phyloP scores from a whole-genome alignment of 495 filamentous ascomycete species.

The Aspergillus affinis region DNA sequence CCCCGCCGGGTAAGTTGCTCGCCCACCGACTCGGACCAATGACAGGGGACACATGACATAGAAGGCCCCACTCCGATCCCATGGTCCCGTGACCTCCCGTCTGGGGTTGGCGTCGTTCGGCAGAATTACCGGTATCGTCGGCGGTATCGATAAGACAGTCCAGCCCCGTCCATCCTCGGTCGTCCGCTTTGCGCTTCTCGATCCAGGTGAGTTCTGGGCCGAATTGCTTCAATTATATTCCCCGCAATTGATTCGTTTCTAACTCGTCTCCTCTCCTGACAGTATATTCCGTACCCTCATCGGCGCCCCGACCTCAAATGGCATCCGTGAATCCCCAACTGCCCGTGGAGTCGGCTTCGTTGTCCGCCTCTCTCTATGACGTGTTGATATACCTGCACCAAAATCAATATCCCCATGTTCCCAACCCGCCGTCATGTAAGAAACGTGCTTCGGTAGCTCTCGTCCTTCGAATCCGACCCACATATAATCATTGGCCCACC shows the following conservation, averaged over 20 bases:
- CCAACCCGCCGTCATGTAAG: constrained; percentile 59
- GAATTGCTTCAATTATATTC: background rate
- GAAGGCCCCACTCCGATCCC: too few species aligned
- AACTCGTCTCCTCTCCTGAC: background rate
- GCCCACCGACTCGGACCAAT: background rate
- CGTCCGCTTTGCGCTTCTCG: too few species aligned
- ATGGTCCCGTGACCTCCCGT: too few species aligned
- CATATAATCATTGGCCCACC: constrained; percentile 55
- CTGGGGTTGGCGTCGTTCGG: too few species aligned
- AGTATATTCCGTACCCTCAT: background rate
- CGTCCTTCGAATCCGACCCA: constrained; percentile 66
- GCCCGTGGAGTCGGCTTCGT: constrained; percentile 5
- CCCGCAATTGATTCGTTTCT: background rate
- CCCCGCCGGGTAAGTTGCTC: constrained; percentile 1
- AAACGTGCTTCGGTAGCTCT: constrained; percentile 74
- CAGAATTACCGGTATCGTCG: too few species aligned
- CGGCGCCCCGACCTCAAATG: background rate
- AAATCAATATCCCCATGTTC: constrained; percentile 60
- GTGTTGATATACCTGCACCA: constrained; percentile 52
- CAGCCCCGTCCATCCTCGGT: too few species aligned
- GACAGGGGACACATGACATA: background rate
- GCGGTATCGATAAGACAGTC: too few species aligned
- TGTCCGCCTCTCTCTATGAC: constrained; percentile 35
- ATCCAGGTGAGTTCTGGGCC: background rate
- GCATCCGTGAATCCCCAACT: constrained; percentile 2